Evolutionary conservation across 1,284 basidiomycete genomes (phyloP).

Genomic region (Trichosporon ovoides): DNA sequence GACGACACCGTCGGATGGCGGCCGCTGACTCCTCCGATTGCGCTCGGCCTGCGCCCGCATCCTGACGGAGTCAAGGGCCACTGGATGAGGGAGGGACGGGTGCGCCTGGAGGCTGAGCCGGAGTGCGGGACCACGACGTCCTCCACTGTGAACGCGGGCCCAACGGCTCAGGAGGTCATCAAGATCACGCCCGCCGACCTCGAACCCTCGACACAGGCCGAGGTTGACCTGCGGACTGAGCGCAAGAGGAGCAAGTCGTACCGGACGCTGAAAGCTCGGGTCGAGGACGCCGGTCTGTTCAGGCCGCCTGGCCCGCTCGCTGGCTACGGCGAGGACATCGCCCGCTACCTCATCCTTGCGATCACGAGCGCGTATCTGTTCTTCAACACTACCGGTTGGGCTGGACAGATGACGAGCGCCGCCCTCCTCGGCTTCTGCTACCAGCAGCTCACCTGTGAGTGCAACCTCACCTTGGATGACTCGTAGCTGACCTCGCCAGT

Average conservation of each 20-base stretch:
- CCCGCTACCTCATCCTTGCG: conserved; percentile 49
- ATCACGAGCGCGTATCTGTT: conserved; percentile 26
- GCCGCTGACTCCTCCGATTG: conserved; percentile 82
- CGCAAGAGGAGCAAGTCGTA: conserved; percentile 71
- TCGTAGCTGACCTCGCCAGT: conserved; percentile 46
- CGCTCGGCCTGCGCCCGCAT: conserved; percentile 70
- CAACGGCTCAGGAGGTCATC: conserved; percentile 10
- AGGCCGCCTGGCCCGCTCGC: conserved; percentile 65
- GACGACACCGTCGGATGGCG: conserved; percentile 55
- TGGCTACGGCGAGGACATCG: conserved; percentile 85
- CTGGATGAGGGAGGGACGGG: conserved; percentile 43
- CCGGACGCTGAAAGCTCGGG: conserved; percentile 67
- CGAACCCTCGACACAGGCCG: conserved; percentile 46
- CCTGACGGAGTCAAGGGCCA: conserved; percentile 37
- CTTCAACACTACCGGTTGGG: conserved; percentile 30
- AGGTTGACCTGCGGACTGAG: conserved; percentile 60
- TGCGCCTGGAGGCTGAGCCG: conserved; percentile 21
- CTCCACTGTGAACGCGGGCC: neutral
- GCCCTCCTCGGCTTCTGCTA: conserved; percentile 79
- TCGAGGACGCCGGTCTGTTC: conserved; percentile 79
- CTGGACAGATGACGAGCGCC: conserved; percentile 62
- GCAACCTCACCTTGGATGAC: too few relatives aligned
- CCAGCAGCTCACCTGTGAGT: conserved; percentile 75
- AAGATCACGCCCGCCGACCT: conserved; percentile 32
- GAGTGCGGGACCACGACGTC: neutral